Percentiles rank a stretch among this genome's conserved stretches.
Conservation (phyloP, 495 filamentous ascomycete species). For the Parmelia sp. region DNA sequence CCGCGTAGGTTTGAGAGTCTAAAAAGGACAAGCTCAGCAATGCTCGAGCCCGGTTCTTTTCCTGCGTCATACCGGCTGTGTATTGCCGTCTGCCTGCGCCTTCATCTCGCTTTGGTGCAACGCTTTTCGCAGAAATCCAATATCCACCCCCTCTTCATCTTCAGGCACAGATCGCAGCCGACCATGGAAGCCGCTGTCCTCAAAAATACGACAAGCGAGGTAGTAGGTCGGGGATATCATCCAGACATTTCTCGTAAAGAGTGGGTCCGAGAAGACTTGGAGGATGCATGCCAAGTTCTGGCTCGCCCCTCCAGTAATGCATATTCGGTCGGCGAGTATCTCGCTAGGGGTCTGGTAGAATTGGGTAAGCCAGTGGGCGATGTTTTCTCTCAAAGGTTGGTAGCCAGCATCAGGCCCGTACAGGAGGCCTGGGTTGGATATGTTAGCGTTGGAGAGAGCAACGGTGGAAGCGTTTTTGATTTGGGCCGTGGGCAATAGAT, state of each 20-base stretch:
- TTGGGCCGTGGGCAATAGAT: constrained; percentile 57
- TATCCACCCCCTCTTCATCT: constrained; percentile 66
- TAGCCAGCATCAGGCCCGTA: constrained; percentile 80
- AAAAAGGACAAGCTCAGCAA: constrained; percentile 3
- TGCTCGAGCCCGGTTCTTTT: neutral
- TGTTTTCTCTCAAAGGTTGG: constrained; percentile 51
- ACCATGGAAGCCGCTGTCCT: constrained; percentile 63
- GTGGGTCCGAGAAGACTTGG: constrained; percentile 68
- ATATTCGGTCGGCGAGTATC: constrained; percentile 54
- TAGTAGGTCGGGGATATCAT: constrained; percentile 75
- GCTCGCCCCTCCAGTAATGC: constrained; percentile 73
- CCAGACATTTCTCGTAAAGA: constrained; percentile 70
- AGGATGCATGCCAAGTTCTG: constrained; percentile 70
- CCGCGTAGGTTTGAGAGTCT: constrained; percentile 39
- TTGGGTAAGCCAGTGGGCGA: constrained; percentile 61
- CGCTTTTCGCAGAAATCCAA: constrained; percentile 50
- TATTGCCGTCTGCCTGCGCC: constrained; percentile 31
- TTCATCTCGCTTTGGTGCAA: constrained; percentile 36
- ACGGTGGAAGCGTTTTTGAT: constrained; percentile 49
- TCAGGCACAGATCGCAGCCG: constrained; percentile 61
- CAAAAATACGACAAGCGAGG: constrained; percentile 69
- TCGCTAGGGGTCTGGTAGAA: constrained; percentile 50
- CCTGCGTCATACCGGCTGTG: constrained; percentile 35
- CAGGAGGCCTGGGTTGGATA: constrained; percentile 52
- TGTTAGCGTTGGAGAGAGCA: constrained; percentile 52